Evolutionary conservation across 2,329 filamentous ascomycete species (phyloP), one percentile per base, ranked within the genome.

Genomic region (Monilinia vaccinii-corymbosi): DNA sequence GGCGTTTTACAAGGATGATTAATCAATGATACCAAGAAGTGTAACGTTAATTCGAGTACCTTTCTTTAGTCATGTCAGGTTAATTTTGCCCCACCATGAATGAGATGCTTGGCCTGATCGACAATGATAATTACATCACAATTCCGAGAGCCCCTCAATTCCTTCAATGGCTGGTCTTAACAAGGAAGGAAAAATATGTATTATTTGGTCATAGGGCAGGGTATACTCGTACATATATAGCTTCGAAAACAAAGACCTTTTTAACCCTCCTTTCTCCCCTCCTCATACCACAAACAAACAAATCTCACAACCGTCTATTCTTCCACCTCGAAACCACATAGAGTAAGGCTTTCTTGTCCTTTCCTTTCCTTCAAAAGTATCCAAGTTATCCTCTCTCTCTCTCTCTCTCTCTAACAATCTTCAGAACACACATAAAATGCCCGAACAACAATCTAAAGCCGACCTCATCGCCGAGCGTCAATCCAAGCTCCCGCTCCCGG

Each of bases 401-500:
- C 25, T 28, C 25, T 28, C n/a, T 45, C 31, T 21, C 11, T 40
- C 44, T 60, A 32, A 60, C n/a, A 23, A 8, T 23, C 21, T n/a
- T 28, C n/a, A 31, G 25, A 56, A 48, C 28, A 56, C 28, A 23
- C 47, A 28, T 62, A 66, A 61, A 28, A 70, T 69, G 68, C 52
- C 69, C 75, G 68, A 73, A 59, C 62, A 68, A 60, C 58, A 70
- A 63, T 72, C 73, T 75, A 89, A 89, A 74, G 72, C 77, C 65
- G 77, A 86, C 59, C 77, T 87, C 73, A 87, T 92, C 71, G 81
- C 85, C 56, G 75, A 88, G 73, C 79, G 79, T 69, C 80, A 86
- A 75, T 75, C 84, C 73, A 90, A 91, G 75, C 84, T 95, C 36
- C 88, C 88, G 56, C 82, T 92, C 55, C 90, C 89, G 21, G 88